These are phyloP conservation scores for Aspergillus fischeri DNA, from an alignment of 2,329 filamentous ascomycete genomes.

Conservation along the genomic window DNA sequence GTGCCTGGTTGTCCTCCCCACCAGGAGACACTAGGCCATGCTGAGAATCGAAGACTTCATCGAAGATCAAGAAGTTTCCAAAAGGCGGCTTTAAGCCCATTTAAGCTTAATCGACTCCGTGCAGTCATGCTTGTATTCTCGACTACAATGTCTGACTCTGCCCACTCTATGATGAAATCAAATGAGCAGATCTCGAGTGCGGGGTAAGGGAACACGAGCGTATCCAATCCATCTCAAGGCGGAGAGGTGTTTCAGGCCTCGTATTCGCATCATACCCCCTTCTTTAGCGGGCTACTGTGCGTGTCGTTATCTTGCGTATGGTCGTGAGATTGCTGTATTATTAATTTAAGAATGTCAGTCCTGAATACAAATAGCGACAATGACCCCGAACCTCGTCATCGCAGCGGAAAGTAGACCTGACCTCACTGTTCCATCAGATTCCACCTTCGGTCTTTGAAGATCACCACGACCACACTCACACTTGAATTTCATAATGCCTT, in stretches of 20 bases:
- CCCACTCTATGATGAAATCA: neutral
- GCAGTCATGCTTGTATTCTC: neutral
- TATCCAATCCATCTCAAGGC: neutral
- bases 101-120: neutral
- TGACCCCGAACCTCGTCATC: neutral
- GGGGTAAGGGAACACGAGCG: neutral
- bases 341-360: neutral
- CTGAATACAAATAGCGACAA: neutral
- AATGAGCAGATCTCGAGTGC: neutral
- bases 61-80: neutral
- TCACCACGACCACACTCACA: conserved; percentile 1
- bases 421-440: neutral
- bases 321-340: neutral
- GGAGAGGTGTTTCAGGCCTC: neutral
- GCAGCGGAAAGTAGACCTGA: neutral
- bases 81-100: neutral
- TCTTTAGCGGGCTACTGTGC: neutral
- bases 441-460: neutral
- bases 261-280: neutral
- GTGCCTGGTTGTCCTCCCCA: neutral
- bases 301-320: neutral
- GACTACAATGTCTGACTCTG: too few relatives aligned
- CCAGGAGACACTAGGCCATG: neutral
- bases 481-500: conserved; percentile 27
- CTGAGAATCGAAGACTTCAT: neutral